Evolutionary conservation across 2,329 filamentous ascomycete genomes (phyloP), one percentile per base, ranked within the genome.

Genomic region (Nothomitra cinnamomea): DNA sequence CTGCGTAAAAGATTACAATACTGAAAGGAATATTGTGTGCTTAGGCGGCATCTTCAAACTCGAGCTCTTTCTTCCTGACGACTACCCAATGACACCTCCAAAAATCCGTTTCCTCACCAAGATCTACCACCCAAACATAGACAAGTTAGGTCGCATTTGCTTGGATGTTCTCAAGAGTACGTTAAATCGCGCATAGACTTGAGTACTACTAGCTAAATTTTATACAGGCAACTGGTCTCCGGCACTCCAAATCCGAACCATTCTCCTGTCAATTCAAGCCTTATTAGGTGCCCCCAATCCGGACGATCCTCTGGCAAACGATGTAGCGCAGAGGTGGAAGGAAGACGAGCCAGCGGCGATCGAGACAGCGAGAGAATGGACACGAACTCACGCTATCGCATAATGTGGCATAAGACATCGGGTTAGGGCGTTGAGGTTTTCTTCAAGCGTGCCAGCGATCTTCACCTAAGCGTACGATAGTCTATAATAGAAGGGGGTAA

Each of bases 101-200:
- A 95, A 95, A 75, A 95, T 98, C 65, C 86, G 92, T 54, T 98
- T 98, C 70, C 76, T 98, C 52, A 98, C 94, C 62, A 95, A 95
- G 72, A 96, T 98, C 68, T 98, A 96, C 70, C 94, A 98, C 68
- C 92, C 92, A 52, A 98, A 98, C 67, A 95, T 98, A 61, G 92
- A 98, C 68, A 94, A 94, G 70, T 80, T 98, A 1, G 92, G 92
- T 56, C 85, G 92, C 56, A 98, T 98, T 70, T 98, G 94, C 66
- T 73, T 98, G 51, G 92, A 98, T 66, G 92, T 98, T 35, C 72
- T 98, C 55, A 98, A 98, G 75, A 95, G 92, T 94, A 73, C 61
- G 78, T 61, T 7, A 12, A 2, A 25, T 5, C 24, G n/a, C 28
- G 19, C 38, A 24, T 17, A 38, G 4, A 42, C 15, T 21, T 25